Percentiles rank a stretch among this genome's conserved stretches.
Evolutionary conservation across 176 grass and related monocot species (phyloP).

Genomic region (Oryza australiensis): DNA sequence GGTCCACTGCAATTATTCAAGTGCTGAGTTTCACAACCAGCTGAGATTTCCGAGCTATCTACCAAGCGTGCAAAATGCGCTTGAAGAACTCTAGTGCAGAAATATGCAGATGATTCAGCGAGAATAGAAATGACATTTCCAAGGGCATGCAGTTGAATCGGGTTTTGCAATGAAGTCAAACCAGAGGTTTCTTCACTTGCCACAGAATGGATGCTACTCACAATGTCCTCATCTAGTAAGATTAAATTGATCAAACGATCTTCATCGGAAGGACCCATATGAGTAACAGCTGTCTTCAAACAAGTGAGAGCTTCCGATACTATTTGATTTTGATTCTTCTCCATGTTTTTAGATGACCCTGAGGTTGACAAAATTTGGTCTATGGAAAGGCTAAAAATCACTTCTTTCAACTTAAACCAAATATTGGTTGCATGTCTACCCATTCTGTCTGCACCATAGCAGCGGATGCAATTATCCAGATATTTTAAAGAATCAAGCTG

Average conservation of each 20-base stretch:
- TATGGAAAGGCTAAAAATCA: slow-evolving; percentile 67
- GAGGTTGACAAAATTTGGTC: slow-evolving; percentile 42
- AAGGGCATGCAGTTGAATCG: slow-evolving; percentile 55
- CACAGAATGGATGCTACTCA: slow-evolving; percentile 58
- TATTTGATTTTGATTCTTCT: slow-evolving; percentile 65
- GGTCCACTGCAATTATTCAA: slow-evolving; percentile 36
- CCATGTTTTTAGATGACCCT: slow-evolving; percentile 42
- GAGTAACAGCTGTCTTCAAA: slow-evolving; percentile 58
- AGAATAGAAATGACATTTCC: slow-evolving; percentile 70
- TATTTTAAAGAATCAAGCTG: slow-evolving; percentile 99
- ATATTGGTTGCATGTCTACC: slow-evolving; percentile 59
- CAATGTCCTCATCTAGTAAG: slow-evolving; percentile 71
- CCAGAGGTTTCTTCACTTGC: slow-evolving; percentile 41
- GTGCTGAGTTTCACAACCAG: slow-evolving; percentile 26
- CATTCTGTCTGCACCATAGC: slow-evolving; percentile 86
- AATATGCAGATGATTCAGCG: slow-evolving; percentile 64
- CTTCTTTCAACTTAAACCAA: slow-evolving; percentile 79
- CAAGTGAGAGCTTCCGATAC: slow-evolving; percentile 76
- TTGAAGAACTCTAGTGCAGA: slow-evolving; percentile 79
- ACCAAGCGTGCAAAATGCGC: slow-evolving; percentile 72
- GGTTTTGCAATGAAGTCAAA: slow-evolving; percentile 38
- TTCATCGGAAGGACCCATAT: slow-evolving; percentile 61
- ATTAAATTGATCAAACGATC: slow-evolving; percentile 76
- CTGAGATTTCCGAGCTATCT: slow-evolving; percentile 58
- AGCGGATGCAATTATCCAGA: slow-evolving; percentile 75